A percentile compares a stretch with the other conserved stretches of the same genome.
phyloP scores from a whole-genome alignment of 441 rosid species.

The Bruguiera hainesii region DNA sequence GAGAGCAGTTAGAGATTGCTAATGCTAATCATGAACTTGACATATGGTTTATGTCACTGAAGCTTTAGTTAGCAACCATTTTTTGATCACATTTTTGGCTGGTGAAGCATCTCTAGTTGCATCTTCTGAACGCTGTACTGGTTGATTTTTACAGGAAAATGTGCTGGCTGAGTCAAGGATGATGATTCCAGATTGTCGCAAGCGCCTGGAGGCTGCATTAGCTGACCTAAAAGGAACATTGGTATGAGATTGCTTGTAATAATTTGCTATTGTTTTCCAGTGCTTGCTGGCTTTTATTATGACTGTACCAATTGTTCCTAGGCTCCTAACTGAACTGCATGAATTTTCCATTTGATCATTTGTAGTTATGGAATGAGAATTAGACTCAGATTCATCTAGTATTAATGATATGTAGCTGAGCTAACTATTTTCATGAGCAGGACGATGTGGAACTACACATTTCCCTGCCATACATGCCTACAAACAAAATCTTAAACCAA shows the following conservation, averaged over 20 bases:
- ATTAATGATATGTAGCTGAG: background rate
- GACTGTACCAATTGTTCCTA: too few relatives aligned
- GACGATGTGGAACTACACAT: background rate
- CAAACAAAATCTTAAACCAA: too few relatives aligned
- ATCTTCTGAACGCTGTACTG: background rate
- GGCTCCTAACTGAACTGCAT: background rate
- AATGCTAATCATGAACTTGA: too few relatives aligned
- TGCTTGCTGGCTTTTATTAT: background rate
- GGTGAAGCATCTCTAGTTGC: too few relatives aligned
- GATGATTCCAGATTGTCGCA: conserved; percentile 94
- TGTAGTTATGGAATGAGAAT: background rate
- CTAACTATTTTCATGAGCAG: background rate
- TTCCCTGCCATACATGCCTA: too few relatives aligned
- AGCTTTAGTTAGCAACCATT: too few relatives aligned
- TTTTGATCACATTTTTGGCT: too few relatives aligned
- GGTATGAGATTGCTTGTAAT: conserved; percentile 39
- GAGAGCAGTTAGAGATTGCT: too few relatives aligned
- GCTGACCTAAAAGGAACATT: conserved; percentile 68
- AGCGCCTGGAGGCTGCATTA: conserved; percentile 78
- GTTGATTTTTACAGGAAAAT: conserved; percentile 60
- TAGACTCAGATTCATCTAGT: background rate
- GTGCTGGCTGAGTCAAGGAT: conserved; percentile 97
- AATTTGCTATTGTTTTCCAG: background rate
- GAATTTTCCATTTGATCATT: background rate
- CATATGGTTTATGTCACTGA: too few relatives aligned